Percentiles rank a stretch among this genome's conserved stretches.
Evolutionary conservation across 805 yeast species (phyloP).

Genomic region (Yarrowia yakushimensis): DNA sequence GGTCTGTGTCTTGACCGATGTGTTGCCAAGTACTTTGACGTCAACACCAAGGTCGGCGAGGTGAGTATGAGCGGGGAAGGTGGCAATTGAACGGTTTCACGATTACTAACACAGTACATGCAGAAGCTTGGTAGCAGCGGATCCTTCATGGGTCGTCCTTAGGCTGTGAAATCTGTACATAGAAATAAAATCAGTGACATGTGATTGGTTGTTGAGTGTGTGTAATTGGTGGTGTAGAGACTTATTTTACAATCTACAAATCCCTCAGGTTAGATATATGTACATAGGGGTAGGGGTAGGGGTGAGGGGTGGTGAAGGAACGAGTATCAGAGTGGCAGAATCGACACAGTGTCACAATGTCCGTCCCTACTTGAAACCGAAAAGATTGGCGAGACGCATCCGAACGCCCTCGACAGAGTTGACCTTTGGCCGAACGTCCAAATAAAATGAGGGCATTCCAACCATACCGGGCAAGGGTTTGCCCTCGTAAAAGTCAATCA

Average conservation of each 20-base stretch:
- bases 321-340: too few relatives aligned
- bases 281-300: too few relatives aligned
- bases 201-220: background rate
- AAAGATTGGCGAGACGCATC: conserved; percentile 60
- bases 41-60: conserved; percentile 93
- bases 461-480: conserved; percentile 47
- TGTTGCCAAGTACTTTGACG: conserved; percentile 90
- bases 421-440: conserved; percentile 91
- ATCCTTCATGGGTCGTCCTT: conserved; percentile 31
- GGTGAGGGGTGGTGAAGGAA: too few relatives aligned
- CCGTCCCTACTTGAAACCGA: conserved; percentile 37
- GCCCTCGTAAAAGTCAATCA: conserved; percentile 82
- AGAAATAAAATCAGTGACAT: background rate
- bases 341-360: too few relatives aligned
- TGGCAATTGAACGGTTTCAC: background rate
- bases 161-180: conserved; percentile 15
- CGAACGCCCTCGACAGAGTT: conserved; percentile 76
- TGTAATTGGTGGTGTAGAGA: background rate
- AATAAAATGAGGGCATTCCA: conserved; percentile 57
- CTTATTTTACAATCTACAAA: too few relatives aligned
- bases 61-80: conserved; percentile 27
- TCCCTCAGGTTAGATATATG: background rate
- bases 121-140: conserved; percentile 46
- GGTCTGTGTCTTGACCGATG: conserved; percentile 90
- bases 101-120: conserved; percentile 43